A percentile compares a stretch with the other conserved stretches of the same genome.
These are phyloP conservation scores for Rhododendron simsii DNA, from an alignment of 148 eudicot species.

Conservation along the genomic window DNA sequence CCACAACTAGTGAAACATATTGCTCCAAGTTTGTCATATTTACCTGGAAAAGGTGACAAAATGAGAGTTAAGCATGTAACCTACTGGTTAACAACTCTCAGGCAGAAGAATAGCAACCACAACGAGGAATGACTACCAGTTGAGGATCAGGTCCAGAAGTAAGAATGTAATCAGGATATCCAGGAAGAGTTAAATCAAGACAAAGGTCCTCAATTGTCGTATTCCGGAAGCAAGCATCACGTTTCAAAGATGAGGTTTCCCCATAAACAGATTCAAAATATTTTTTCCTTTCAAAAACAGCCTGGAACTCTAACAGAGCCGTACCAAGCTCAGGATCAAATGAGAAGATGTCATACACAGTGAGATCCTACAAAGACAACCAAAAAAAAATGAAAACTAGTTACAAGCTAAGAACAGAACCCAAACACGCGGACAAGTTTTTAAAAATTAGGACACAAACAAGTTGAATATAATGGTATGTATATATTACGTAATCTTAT, in stretches of 20 bases:
- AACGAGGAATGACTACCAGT: conserved; percentile 40
- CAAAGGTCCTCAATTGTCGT: conserved; percentile 72
- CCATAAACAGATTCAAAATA: conserved; percentile 29
- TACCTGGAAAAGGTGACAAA: conserved; percentile 43
- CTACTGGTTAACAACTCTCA: neutral
- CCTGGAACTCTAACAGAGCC: conserved; percentile 73
- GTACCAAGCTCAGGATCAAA: conserved; percentile 83
- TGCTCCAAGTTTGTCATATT: conserved; percentile 63
- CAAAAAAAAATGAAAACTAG: neutral
- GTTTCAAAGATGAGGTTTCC: conserved; percentile 19
- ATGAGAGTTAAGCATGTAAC: neutral
- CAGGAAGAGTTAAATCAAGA: conserved; percentile 90
- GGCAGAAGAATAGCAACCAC: neutral
- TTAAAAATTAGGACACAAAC: neutral
- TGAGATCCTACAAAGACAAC: conserved; percentile 58
- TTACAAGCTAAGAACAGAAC: neutral
- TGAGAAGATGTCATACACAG: conserved; percentile 71
- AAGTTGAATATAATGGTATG: neutral
- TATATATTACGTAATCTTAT: neutral
- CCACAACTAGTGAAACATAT: conserved; percentile 61
- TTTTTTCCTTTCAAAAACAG: conserved; percentile 58
- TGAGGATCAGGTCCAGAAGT: conserved; percentile 36
- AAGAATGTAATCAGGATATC: conserved; percentile 76
- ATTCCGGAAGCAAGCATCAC: conserved; percentile 41
- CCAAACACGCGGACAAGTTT: neutral